These are phyloP conservation scores for Peniophora sp. DNA, from an alignment of 1,284 basidiomycete species.

Conservation along the genomic window DNA sequence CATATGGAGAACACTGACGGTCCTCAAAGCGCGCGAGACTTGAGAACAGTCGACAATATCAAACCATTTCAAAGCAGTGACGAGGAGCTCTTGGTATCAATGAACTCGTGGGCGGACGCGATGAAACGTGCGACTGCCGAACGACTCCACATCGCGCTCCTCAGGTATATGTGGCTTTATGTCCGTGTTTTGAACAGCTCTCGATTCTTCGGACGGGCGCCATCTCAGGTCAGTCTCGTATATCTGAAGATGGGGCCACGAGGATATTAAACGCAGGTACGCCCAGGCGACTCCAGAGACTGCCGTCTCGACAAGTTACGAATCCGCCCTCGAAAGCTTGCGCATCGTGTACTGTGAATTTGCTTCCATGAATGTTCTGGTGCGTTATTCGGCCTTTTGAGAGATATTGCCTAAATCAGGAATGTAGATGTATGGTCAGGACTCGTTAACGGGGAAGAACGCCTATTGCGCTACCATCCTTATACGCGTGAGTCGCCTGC, in stretches of 20 bases:
- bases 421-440: constrained; percentile 71
- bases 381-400: constrained; percentile 27
- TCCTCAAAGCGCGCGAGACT: constrained; percentile 44
- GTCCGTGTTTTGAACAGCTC: constrained; percentile 75
- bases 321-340: constrained; percentile 61
- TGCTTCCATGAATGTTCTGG: constrained; percentile 64
- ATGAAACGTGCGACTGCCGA: constrained; percentile 61
- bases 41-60: constrained; percentile 54
- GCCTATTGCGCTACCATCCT: constrained; percentile 76
- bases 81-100: constrained; percentile 61
- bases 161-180: constrained; percentile 67
- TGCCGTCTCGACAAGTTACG: constrained; percentile 63
- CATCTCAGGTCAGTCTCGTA: constrained; percentile 37
- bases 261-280: constrained; percentile 12
- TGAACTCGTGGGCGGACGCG: constrained; percentile 56
- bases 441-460: constrained; percentile 75
- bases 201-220: constrained; percentile 59
- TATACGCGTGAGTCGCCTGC: constrained; percentile 43
- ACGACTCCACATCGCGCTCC: constrained; percentile 64
- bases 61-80: constrained; percentile 64
- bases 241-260: constrained; percentile 14
- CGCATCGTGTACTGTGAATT: constrained; percentile 67
- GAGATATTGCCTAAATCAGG: neutral
- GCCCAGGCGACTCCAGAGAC: constrained; percentile 42
- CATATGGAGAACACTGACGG: constrained; percentile 72